These are phyloP conservation scores for Eustoma russellianum DNA, from an alignment of 257 asterid species.

Conservation along the genomic window DNA sequence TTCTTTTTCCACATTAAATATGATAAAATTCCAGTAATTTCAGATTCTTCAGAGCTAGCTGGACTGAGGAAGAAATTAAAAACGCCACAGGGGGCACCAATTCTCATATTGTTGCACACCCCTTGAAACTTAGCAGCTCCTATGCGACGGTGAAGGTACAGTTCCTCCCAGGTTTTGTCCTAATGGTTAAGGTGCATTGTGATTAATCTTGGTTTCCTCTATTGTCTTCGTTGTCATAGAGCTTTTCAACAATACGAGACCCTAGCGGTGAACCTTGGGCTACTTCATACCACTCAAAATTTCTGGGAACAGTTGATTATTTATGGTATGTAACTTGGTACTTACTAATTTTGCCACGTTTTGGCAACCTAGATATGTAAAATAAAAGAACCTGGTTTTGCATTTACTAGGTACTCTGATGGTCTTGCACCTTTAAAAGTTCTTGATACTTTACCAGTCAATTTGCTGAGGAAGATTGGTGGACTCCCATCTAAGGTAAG, in stretches of 20 bases:
- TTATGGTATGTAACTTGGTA: slow-evolving; percentile 18
- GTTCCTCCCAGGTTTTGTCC: neutral
- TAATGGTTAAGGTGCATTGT: neutral
- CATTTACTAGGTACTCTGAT: slow-evolving; percentile 22
- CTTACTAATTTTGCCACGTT: neutral
- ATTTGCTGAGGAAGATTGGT: slow-evolving; percentile 23
- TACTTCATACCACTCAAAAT: slow-evolving; percentile 37
- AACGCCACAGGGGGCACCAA: slow-evolving; percentile 18
- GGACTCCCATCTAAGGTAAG: slow-evolving; percentile 31
- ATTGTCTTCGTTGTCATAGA: slow-evolving; percentile 13
- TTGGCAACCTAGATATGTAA: neutral
- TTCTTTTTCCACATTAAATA: too few relatives aligned
- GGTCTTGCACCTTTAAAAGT: slow-evolving; percentile 31
- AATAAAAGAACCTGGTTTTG: neutral
- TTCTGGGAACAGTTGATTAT: slow-evolving; percentile 37
- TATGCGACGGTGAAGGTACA: slow-evolving; percentile 27
- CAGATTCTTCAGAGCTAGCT: slow-evolving; percentile 24
- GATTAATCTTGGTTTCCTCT: neutral
- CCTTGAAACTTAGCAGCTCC: slow-evolving; percentile 28
- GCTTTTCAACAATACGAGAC: slow-evolving; percentile 20
- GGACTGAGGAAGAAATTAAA: slow-evolving; percentile 32
- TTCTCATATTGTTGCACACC: slow-evolving; percentile 18
- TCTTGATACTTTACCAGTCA: slow-evolving; percentile 24
- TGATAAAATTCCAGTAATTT: slow-evolving; percentile 5
- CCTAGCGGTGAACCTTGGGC: slow-evolving; percentile 27